Base-by-base conservation (phyloP, 2,329 filamentous ascomycete species). In the Xylariaceae sp. region DNA sequence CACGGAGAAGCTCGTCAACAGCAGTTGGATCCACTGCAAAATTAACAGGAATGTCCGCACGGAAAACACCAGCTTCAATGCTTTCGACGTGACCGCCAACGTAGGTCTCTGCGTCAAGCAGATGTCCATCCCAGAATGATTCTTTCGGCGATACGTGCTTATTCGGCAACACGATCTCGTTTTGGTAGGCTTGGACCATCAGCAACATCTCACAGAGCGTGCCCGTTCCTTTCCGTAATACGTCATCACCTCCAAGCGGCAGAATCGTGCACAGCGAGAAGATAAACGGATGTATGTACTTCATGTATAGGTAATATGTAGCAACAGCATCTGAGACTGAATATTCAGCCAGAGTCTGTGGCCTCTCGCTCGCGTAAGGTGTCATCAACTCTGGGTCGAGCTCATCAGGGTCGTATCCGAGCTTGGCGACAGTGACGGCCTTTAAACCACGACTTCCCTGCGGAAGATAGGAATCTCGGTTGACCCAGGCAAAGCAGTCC, bases 251-350 rank as follows among this genome's bases (percentile, higher is more conserved):
- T 42, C 89, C 90, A 1, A 99, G 79, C 0, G 94, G 94, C 69
- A 99, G 79, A 74, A 99, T 96, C 1, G 92, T 99, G 73, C 94
- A 99, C 0, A 99, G 77, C 1, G 95, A 97, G 79, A 99, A 99
- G 70, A 99, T 94, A 76, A 99, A 99, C 3, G 94, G 94, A 70
- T 99, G 94, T n/a, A 99, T 89, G 71, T 99, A 99, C 86, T 99
- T 99, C 95, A 99, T 99, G 79, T 99, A 99, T 58, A 99, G 76
- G 68, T 99, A 99, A 70, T 99, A 99, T 0, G 94, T 99, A 19
- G 94, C 94, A 47, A 99, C 94, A 9, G 95, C 95, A 78, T 99
- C 95, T 65, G 95, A 99, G 42, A 99, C 94, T 0, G 95, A 99
- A 73, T 99, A 99, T 67, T 99, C 94, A 8, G 94, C 92, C 48